Conservation (phyloP, 345 rosid genomes). For the Citrus hindsii region DNA sequence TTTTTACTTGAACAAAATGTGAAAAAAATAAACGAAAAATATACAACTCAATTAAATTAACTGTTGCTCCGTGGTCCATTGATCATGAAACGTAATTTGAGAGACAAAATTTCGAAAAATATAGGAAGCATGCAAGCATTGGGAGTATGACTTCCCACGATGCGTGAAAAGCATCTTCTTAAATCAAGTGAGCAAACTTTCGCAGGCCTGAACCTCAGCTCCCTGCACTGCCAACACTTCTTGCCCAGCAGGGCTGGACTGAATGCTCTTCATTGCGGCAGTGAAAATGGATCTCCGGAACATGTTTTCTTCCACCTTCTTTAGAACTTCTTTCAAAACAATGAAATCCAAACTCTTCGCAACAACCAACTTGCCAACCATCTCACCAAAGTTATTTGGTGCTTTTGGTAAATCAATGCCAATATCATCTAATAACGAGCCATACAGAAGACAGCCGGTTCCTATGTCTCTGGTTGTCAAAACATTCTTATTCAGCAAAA, state of each 20-base stretch:
- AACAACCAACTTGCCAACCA: constrained; percentile 52
- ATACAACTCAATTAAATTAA: constrained; percentile 17
- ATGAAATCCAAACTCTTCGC: constrained; percentile 54
- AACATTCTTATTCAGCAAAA: constrained; percentile 44
- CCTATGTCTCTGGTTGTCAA: constrained; percentile 50
- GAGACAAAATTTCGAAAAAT: constrained; percentile 3
- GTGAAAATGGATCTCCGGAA: constrained; percentile 40
- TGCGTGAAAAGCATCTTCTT: neutral
- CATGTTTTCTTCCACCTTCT: constrained; percentile 57
- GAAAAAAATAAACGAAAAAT: neutral
- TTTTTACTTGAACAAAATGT: constrained; percentile 10
- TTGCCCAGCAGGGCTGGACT: constrained; percentile 24
- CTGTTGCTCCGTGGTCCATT: constrained; percentile 6
- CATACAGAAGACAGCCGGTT: constrained; percentile 53
- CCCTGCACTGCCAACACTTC: constrained; percentile 29
- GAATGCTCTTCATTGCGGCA: constrained; percentile 20
- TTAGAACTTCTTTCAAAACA: constrained; percentile 47
- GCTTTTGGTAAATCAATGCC: constrained; percentile 86
- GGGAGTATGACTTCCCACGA: neutral
- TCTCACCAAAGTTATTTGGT: constrained; percentile 66
- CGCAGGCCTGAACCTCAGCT: constrained; percentile 29
- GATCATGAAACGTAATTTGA: neutral
- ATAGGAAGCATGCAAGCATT: neutral
- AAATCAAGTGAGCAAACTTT: constrained; percentile 22
- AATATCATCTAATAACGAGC: constrained; percentile 64